Evolutionary conservation across 1,139 yeast genomes (phyloP).

Genomic region (Diutina ranongensis): DNA sequence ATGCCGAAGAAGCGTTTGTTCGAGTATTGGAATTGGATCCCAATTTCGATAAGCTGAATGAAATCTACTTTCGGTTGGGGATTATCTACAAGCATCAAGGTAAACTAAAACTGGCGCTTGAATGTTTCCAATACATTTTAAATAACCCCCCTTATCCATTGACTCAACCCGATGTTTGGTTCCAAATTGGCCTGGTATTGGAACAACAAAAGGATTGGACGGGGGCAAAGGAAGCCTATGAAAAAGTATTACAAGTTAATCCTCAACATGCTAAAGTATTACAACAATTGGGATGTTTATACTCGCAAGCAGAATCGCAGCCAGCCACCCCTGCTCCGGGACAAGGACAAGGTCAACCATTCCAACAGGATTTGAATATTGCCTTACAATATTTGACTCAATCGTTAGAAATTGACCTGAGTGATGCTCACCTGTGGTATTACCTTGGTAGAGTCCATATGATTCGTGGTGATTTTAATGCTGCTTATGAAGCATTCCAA

Average conservation of each 20-base stretch:
- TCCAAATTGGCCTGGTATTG: slow-evolving; percentile 90
- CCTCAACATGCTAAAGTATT: slow-evolving; percentile 93
- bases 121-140: slow-evolving; percentile 86
- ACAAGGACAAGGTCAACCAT: slow-evolving; percentile 12
- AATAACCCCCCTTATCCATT: slow-evolving; percentile 90
- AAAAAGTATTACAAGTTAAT: slow-evolving; percentile 77
- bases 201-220: slow-evolving; percentile 90
- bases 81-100: slow-evolving; percentile 93
- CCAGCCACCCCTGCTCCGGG: slow-evolving; percentile 14
- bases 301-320: slow-evolving; percentile 58
- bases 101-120: slow-evolving; percentile 75
- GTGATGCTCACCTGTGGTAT: slow-evolving; percentile 96
- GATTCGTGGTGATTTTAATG: slow-evolving; percentile 90
- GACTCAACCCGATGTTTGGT: slow-evolving; percentile 97
- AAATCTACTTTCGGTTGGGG: slow-evolving; percentile 93
- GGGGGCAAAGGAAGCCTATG: slow-evolving; percentile 92
- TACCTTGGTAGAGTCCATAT: slow-evolving; percentile 92
- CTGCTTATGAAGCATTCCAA: slow-evolving; percentile 96
- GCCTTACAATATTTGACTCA: slow-evolving; percentile 77
- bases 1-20: slow-evolving; percentile 97
- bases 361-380: slow-evolving; percentile 63
- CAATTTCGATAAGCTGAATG: slow-evolving; percentile 90
- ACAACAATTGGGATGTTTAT: slow-evolving; percentile 91
- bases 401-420: slow-evolving; percentile 77
- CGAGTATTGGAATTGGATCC: slow-evolving; percentile 94